These are phyloP conservation scores for Exophiala calicioides DNA, from an alignment of 2,329 filamentous ascomycete species.

Conservation along the genomic window DNA sequence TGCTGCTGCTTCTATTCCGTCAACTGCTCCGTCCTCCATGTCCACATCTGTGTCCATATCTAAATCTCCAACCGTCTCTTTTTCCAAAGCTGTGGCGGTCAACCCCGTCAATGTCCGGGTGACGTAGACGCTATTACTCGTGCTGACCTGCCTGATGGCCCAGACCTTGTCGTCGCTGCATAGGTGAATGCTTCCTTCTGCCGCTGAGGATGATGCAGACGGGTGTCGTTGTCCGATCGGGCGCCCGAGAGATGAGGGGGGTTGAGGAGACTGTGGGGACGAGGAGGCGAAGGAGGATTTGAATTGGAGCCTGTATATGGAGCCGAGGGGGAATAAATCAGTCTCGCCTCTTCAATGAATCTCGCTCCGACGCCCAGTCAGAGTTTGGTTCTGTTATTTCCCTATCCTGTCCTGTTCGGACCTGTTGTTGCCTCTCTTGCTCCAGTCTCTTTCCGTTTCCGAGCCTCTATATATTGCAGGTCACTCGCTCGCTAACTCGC, in stretches of 20 bases:
- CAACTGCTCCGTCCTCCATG: slow-evolving; percentile 3
- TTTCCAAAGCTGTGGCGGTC: background rate
- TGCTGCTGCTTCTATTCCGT: background rate
- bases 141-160: slow-evolving; percentile 64
- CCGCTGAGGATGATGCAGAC: slow-evolving; percentile 4
- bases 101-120: slow-evolving; percentile 37
- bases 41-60: background rate
- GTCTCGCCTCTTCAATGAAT: no score
- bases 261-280: background rate
- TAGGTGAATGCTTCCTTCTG: slow-evolving; percentile 46
- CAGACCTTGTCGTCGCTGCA: slow-evolving; percentile 61
- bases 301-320: slow-evolving; percentile 32
- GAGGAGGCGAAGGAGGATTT: slow-evolving; percentile 40
- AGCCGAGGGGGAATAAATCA: background rate
- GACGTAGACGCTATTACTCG: slow-evolving; percentile 64
- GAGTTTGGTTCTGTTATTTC: no score
- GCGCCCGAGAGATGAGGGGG: background rate
- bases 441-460: background rate
- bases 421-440: background rate
- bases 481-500: no score
- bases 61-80: slow-evolving; percentile 32
- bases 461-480: no score
- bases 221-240: background rate
- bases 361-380: no score
- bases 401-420: no score